Conservation (phyloP, 257 asterid species). For the Capsicum chinense region DNA sequence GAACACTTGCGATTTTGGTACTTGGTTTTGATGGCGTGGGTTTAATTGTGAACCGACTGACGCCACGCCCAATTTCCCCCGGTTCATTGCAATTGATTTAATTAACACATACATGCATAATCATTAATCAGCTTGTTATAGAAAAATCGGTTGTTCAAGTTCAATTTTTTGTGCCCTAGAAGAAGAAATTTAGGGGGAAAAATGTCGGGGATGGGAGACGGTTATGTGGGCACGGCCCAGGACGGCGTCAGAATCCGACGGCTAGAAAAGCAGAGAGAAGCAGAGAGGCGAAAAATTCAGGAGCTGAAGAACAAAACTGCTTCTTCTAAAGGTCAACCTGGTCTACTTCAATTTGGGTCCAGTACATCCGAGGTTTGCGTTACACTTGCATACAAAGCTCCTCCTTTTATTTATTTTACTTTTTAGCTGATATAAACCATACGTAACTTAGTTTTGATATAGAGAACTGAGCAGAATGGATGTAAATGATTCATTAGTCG, state of each 20-base stretch:
- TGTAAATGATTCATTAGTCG: neutral
- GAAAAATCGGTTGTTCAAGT: neutral
- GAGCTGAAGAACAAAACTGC: conserved; percentile 96
- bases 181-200: neutral
- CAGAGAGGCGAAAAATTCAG: conserved; percentile 93
- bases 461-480: neutral
- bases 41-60: neutral
- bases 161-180: conserved; percentile 11
- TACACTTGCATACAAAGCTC: neutral
- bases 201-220: conserved; percentile 99
- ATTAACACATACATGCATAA: neutral
- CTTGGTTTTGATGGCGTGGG: conserved; percentile 18
- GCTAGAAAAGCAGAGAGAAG: conserved; percentile 97
- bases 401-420: neutral
- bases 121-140: neutral
- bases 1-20: neutral
- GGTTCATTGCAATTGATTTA: neutral
- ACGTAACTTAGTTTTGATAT: neutral
- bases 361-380: conserved; percentile 85
- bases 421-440: neutral
- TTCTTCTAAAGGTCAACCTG: conserved; percentile 76
- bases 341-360: conserved; percentile 97
- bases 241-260: conserved; percentile 93
- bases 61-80: neutral
- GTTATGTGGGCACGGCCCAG: conserved; percentile 98